Evolutionary conservation across 202 grass and related monocot species (phyloP).

Genomic region (Schoenoplectus tabernaemontani): DNA sequence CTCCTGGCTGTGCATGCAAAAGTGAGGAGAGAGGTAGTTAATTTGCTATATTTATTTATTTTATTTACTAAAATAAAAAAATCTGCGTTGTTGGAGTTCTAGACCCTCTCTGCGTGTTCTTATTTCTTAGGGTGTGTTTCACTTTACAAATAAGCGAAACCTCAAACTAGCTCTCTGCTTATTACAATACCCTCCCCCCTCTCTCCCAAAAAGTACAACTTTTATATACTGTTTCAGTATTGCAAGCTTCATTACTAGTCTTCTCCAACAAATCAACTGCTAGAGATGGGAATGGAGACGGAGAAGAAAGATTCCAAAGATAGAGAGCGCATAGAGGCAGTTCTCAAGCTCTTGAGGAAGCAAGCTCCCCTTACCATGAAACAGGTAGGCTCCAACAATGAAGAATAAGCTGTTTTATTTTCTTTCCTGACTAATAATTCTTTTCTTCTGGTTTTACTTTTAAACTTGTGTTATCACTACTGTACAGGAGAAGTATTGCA

Average conservation of each 20-base stretch:
- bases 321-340: conserved; percentile 66
- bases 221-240: background rate
- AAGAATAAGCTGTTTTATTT: too few relatives aligned
- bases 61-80: too few relatives aligned
- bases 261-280: conserved; percentile 8
- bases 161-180: background rate
- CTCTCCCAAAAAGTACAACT: background rate
- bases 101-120: background rate
- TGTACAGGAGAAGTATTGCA: conserved; percentile 77
- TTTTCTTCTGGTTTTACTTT: background rate
- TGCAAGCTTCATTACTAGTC: background rate
- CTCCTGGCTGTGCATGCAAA: too few relatives aligned
- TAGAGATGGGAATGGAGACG: conserved; percentile 40
- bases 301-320: conserved; percentile 57
- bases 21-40: too few relatives aligned
- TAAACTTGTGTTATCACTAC: background rate
- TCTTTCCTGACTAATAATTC: too few relatives aligned
- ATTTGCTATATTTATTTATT: too few relatives aligned
- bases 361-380: conserved; percentile 73
- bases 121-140: too few relatives aligned
- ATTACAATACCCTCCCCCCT: background rate
- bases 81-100: background rate
- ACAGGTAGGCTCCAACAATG: conserved; percentile 32
- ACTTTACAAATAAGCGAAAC: conserved; percentile 13
- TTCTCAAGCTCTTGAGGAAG: conserved; percentile 64